Evolutionary conservation across 257 asterid species (phyloP).

Genomic region (Ocimum tenuiflorum): DNA sequence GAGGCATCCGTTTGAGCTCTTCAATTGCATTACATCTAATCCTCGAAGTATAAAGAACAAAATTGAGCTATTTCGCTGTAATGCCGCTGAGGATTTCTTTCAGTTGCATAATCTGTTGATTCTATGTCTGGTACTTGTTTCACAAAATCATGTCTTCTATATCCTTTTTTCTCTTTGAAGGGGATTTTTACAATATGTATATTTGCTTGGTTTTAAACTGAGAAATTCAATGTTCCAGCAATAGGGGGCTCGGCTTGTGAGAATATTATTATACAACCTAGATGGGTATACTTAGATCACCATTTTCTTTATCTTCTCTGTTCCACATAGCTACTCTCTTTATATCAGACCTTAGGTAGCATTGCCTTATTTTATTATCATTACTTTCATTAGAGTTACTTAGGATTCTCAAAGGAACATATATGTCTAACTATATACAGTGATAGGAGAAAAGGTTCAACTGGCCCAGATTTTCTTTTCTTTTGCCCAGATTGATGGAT

Average conservation of each 20-base stretch:
- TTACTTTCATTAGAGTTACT: constrained; percentile 2
- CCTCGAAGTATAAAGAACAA: no score
- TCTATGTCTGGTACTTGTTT: no score
- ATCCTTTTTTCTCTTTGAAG: no score
- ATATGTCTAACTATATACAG: background rate
- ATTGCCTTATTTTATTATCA: background rate
- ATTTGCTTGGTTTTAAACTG: no score
- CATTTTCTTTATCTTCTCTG: background rate
- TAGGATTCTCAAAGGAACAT: constrained; percentile 22
- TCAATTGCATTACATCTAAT: no score
- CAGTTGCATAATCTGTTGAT: no score
- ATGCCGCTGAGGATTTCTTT: no score
- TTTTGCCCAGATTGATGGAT: constrained; percentile 4
- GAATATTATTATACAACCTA: background rate
- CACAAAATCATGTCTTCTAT: no score
- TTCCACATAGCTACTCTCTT: background rate
- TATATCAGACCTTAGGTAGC: background rate
- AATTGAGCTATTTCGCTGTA: no score
- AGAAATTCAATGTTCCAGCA: background rate
- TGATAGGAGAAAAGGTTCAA: background rate
- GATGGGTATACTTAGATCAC: background rate
- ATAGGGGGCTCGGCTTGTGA: constrained; percentile 1
- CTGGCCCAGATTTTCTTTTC: background rate
- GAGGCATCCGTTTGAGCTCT: no score
- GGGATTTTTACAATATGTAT: no score